Evolutionary conservation across 2,329 filamentous ascomycete genomes (phyloP), one percentile per base, ranked within the genome.

Genomic region (Pyricularia pennisetigena): DNA sequence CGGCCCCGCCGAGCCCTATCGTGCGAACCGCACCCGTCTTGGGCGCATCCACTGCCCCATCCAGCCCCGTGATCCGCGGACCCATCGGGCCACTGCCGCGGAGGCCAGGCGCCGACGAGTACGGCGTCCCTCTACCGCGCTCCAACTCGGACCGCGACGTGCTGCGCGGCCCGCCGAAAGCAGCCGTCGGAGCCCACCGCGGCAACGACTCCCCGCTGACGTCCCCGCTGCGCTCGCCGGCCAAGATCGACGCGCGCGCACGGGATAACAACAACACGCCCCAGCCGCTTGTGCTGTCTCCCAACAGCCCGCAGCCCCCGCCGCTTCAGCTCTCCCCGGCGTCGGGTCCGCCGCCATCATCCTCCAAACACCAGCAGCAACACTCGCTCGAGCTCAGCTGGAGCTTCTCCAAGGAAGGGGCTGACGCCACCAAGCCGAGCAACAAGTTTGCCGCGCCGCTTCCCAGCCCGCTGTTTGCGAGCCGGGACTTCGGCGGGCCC

Each of bases 121-220:
- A 68, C 6, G 62, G 67, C 62, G 67, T 65, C 9, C 20, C 35
- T 10, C 23, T 64, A 1, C 64, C 64, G 23, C 57, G 54, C 4
- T 67, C 66, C 20, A 67, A 67, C 29, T 67, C 66, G 5, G 66
- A 63, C 57, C n/a, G 66, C 10, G 28, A 35, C 6, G 20, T 57
- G 6, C 20, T 29, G 26, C 66, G 66, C 24, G 66, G 66, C 12
- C 66, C 57, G 29, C 66, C 66, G 12, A 41, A 29, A 20, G 66
- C 54, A 16, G 66, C 66, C 5, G 14, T 63, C 8, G 66, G 66
- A 3, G 57, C 66, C 28, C n/a, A 26, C 29, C 26, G 66, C 9
- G 65, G 49, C 4, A 35, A 49, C 20, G 23, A 20, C 32, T 61
- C 57, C 8, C 64, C 23, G 10, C 30, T 20, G 6, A 28, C 64